Evolutionary conservation across 2,329 filamentous ascomycete genomes (phyloP), one percentile per base, ranked within the genome.

Genomic region (Talaromyces sp.): DNA sequence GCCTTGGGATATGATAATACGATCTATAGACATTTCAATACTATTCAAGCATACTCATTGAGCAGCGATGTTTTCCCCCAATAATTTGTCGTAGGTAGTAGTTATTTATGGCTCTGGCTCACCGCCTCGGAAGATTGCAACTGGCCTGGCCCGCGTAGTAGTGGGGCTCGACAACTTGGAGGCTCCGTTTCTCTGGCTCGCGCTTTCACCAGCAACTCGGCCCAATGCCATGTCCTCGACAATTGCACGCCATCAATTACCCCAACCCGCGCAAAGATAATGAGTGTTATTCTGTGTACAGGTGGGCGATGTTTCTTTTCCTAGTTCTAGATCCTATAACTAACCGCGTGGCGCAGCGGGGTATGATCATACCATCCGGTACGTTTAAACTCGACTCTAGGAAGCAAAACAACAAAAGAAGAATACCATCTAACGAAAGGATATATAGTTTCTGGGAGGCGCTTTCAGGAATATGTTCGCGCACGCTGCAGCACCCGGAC

Each of bases 401-500:
- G 18, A 10, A 18, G n/a, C 23, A 23, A 31, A 44, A 33, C 14
- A 28, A 31, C 36, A 55, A 50, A 40, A 58, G 16, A 58, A 60
- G 66, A 30, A 57, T 65, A 55, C 64, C 27, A 27, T 30, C 23
- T 27, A 16, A 47, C 54, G 62, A 33, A 23, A 34, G 31, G 18
- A 28, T 33, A 55, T 52, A 23, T 73, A 96, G 92, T 66, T 99
- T 99, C 81, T 99, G 95, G 95, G 95, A 99, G 78, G 95, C 95
- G 1, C 85, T 99, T 61, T 97, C 93, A 10, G 95, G 95, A 59
- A 98, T 99, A 70, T 99, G 95, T 80, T 97, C 92, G 50, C 91
- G 95, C 67, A 99, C 95, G 27, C 98, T 99, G 69, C 95, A 97
- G 69, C 94, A 99, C 73, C 92, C 95, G 2, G 95, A 99, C 77